Evolutionary conservation across 257 asterid species (phyloP).

Genomic region (Solanum neorickii): DNA sequence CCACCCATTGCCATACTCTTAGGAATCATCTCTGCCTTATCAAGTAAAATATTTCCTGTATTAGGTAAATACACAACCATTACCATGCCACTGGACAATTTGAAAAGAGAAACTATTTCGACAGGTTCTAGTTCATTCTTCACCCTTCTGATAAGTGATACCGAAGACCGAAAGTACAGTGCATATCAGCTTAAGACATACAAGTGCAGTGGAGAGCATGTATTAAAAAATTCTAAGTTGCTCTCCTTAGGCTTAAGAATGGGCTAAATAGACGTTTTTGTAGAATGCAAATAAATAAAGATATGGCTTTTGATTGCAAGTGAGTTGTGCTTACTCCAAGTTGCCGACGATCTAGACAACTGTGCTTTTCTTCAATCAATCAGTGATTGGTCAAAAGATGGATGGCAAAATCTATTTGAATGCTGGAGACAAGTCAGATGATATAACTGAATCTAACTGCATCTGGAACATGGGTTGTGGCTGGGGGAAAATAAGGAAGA

Average conservation of each 20-base stretch:
- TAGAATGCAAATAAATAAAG: neutral
- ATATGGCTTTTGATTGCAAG: neutral
- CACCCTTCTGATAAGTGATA: neutral
- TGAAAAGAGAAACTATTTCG: neutral
- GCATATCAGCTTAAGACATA: neutral
- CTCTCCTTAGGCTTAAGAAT: neutral
- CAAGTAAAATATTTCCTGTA: neutral
- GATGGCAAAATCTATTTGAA: neutral
- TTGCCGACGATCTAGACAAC: neutral
- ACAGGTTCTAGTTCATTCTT: neutral
- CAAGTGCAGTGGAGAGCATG: neutral
- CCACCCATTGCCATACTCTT: neutral
- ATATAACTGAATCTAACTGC: neutral
- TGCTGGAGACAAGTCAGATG: neutral
- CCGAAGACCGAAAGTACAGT: neutral
- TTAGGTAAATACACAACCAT: neutral
- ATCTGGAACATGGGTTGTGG: neutral
- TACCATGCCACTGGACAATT: neutral
- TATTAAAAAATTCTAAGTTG: neutral
- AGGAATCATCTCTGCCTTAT: neutral
- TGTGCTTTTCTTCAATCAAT: neutral
- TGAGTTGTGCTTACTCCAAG: neutral
- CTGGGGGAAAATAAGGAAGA: neutral
- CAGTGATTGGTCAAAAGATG: neutral
- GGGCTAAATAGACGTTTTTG: neutral